Evolutionary conservation across 495 filamentous ascomycete genomes (phyloP).

Genomic region (Halenospora varia): DNA sequence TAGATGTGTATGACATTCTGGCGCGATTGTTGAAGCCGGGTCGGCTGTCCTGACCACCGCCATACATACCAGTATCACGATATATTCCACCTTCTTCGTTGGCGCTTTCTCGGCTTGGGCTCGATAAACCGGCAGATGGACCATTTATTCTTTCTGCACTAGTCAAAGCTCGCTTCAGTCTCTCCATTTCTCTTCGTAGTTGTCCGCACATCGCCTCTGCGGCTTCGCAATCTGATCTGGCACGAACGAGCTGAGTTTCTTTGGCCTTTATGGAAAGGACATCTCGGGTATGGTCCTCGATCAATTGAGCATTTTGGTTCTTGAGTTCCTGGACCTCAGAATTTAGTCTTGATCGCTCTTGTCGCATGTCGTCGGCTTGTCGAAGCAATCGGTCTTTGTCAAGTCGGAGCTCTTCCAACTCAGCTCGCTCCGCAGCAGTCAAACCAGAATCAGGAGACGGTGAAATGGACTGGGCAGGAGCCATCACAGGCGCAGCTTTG

Average conservation of each 20-base stretch:
- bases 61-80: constrained; percentile 43
- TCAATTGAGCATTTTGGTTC: constrained; percentile 92
- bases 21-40: constrained; percentile 27
- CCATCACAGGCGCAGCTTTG: constrained; percentile 42
- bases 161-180: constrained; percentile 74
- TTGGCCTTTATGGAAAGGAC: constrained; percentile 96
- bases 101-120: constrained; percentile 36
- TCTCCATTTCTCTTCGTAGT: constrained; percentile 83
- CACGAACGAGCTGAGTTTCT: constrained; percentile 92
- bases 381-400: constrained; percentile 74
- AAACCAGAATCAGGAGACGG: constrained; percentile 52
- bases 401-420: constrained; percentile 81
- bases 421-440: constrained; percentile 71
- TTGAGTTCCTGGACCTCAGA: constrained; percentile 85
- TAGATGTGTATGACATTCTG: constrained; percentile 66
- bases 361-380: constrained; percentile 68
- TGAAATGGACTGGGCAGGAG: constrained; percentile 28
- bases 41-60: constrained; percentile 21
- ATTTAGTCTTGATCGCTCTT: constrained; percentile 66
- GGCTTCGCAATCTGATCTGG: constrained; percentile 82
- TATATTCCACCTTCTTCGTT: constrained; percentile 51
- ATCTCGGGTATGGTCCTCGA: constrained; percentile 95
- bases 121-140: constrained; percentile 31
- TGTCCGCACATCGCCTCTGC: constrained; percentile 80
- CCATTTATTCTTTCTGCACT: constrained; percentile 45